Evolutionary conservation across 306 rosid genomes (phyloP).

Genomic region (Cicer arietinum): DNA sequence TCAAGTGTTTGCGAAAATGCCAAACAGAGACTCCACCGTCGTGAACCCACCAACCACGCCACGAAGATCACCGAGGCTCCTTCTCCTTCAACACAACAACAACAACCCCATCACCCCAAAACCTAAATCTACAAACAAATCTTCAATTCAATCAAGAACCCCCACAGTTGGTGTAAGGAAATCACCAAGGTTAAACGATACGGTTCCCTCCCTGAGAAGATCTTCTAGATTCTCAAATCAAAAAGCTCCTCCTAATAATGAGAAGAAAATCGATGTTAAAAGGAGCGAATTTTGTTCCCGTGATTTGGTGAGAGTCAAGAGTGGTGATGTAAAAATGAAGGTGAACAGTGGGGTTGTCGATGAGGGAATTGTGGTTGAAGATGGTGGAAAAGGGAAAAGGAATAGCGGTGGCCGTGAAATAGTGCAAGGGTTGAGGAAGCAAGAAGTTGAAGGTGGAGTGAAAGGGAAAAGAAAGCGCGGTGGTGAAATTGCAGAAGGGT

Average conservation of each 20-base stretch:
- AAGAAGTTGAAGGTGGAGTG: conserved; percentile 46
- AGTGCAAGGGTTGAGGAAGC: conserved; percentile 62
- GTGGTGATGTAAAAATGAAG: conserved; percentile 1
- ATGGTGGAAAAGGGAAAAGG: conserved; percentile 46
- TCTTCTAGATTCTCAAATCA: conserved; percentile 53
- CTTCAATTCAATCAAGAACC: conserved; percentile 1
- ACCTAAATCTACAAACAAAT: conserved; percentile 27
- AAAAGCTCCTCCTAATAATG: neutral
- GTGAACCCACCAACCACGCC: conserved; percentile 37
- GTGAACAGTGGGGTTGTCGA: neutral
- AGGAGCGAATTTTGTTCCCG: neutral
- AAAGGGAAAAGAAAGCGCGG: conserved; percentile 9
- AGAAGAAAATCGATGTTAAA: conserved; percentile 17
- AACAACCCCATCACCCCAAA: neutral
- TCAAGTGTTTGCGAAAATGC: conserved; percentile 67
- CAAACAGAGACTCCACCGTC: conserved; percentile 40
- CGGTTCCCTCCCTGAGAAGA: conserved; percentile 41
- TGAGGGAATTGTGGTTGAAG: conserved; percentile 30
- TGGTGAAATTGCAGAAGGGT: conserved; percentile 50
- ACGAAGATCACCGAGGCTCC: conserved; percentile 67
- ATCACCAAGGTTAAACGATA: conserved; percentile 41
- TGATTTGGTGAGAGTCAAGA: conserved; percentile 26
- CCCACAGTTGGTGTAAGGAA: conserved; percentile 35
- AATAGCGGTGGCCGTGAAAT: conserved; percentile 50
- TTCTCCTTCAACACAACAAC: conserved; percentile 30